phyloP scores from a whole-genome alignment of 2,329 filamentous ascomycete species.

The Zymoseptoria crescenta region DNA sequence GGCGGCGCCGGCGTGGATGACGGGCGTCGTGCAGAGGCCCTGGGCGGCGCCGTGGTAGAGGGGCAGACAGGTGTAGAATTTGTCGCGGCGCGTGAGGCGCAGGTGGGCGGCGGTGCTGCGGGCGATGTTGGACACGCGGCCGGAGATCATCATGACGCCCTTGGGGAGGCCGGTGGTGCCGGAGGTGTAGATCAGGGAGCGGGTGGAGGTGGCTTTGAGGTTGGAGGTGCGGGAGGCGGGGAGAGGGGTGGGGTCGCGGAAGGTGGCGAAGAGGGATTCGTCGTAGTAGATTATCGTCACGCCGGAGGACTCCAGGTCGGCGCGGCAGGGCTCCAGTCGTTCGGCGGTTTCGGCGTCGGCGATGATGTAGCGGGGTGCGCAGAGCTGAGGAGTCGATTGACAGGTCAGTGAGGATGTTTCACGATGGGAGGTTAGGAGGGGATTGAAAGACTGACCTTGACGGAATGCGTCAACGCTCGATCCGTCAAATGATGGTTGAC shows the following conservation, averaged over 20 bases:
- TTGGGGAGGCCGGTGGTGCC: constrained; percentile 54
- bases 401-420: neutral
- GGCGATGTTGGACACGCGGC: constrained; percentile 29
- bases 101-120: constrained; percentile 57
- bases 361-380: constrained; percentile 18
- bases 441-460: constrained; percentile 24
- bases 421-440: neutral
- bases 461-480: constrained; percentile 27
- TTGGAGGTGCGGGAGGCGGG: constrained; percentile 14
- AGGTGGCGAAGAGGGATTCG: constrained; percentile 11
- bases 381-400: constrained; percentile 15
- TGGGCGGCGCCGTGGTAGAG: constrained; percentile 75
- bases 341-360: constrained; percentile 20
- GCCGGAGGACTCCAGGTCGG: constrained; percentile 12
- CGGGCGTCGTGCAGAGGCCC: constrained; percentile 54
- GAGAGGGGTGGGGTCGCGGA: constrained; percentile 18
- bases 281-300: constrained; percentile 23
- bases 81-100: constrained; percentile 52
- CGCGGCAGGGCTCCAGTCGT: constrained; percentile 19
- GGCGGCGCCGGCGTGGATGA: constrained; percentile 52
- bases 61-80: constrained; percentile 56
- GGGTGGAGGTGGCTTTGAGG: constrained; percentile 44
- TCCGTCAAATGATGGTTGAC: constrained; percentile 31
- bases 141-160: constrained; percentile 22
- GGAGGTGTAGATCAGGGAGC: constrained; percentile 70